Base-by-base conservation (phyloP, 768 basidiomycete species). In the Paxillus involutus region DNA sequence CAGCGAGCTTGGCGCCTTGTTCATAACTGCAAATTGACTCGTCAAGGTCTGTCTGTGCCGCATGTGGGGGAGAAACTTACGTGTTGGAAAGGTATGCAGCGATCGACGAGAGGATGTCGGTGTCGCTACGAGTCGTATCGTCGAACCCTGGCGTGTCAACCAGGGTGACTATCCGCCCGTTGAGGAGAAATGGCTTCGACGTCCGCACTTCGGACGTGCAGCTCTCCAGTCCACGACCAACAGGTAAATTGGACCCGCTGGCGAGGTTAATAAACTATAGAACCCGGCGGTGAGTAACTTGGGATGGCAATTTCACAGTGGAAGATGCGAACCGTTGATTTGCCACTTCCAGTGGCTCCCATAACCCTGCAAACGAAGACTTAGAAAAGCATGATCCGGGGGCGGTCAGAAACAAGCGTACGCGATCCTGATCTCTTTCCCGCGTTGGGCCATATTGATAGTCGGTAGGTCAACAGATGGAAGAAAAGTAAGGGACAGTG, bases 141-240 rank as follows among this genome's bases (percentile, higher is more conserved):
- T 84, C 82, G 62, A 84, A 85, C 5, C 83, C 83, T 14, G 83
- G 83, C 0, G 83, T 85, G 63, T 85, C 84, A 40, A 85, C 76
- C 30, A 85, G 64, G 12, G 72, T 77, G 49, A 84, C 66, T 48
- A 58, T 62, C 7, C 70, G 70, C 11, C 77, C 80, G 44, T 79
- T 76, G 35, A 82, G 61, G 39, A 71, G 57, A 59, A 84, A 81
- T 1, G 79, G 71, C 13, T 67, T 61, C 4, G 80, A 70, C 4
- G 73, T 65, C 49, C 77, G 72, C 1, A 85, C 76, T 10, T 68
- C 68, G 43, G 63, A 69, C 0, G 83, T 85, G 57, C 80, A 83
- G 14, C 82, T 84, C 49, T 77, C 69, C 30, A 82, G 67, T 4
- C 74, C 73, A 5, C 61, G 64, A 19, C 81, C 80, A 14, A 83